Evolutionary conservation across 768 basidiomycete species (phyloP), one percentile per base, ranked within the genome.

Genomic region (Lyophyllum shimeji): DNA sequence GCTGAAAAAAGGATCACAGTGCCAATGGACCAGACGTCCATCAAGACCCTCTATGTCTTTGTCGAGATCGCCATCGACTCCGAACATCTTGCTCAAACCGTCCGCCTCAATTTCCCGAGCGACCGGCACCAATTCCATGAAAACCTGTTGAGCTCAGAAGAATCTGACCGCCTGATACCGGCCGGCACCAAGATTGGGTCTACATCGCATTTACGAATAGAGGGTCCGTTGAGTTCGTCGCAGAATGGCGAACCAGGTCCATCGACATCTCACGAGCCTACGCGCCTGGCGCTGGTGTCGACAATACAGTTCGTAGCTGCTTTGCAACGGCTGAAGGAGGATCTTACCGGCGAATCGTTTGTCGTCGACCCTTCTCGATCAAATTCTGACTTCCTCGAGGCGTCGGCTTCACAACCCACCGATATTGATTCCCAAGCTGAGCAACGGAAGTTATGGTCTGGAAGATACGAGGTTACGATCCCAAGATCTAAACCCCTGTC

Each of bases 271-370:
- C 55, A 60, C 42, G 65, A 70, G 44, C 75, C 73, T 5, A 97
- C 94, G 17, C 82, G 88, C 58, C 73, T 98, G 17, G 95, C 95
- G 0, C 73, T 98, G 24, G 97, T 99, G 0, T 98, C 95, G 0
- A 99, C 97, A 0, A 98, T 99, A 29, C 97, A 99, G 69, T 99
- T 99, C 66, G 93, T 95, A 20, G 87, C 95, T 7, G 93, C 96
- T 11, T 76, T 98, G 11, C 94, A 98, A 60, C 82, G 80, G 23
- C 82, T 98, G 23, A 90, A 90, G 63, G 89, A 93, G 25, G 87
- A 92, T 65, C 77, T 98, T 3, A 79, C 76, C 0, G 55, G 69
- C 1, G 82, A 80, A 45, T 67, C 71, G 11, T 60, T 65, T 21
- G 53, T 65, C 18, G 29, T 53, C 48, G 58, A 57, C 42, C 63